Evolutionary conservation across 164 flowering plant species (phyloP).

Genomic region (Sedum album): DNA sequence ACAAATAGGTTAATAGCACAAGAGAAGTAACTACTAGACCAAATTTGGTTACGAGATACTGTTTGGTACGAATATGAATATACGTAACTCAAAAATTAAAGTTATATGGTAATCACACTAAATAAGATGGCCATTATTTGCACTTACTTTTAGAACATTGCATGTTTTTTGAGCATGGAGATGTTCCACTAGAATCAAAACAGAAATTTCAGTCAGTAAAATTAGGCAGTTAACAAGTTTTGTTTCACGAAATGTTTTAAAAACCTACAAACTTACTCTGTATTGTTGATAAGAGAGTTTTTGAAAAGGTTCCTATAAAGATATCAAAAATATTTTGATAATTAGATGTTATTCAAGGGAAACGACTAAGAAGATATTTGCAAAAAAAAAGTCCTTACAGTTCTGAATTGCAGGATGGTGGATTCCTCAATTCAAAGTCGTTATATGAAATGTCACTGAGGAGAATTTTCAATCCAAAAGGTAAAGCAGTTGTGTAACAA

Average conservation of each 20-base stretch:
- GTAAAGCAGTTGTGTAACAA: not conserved
- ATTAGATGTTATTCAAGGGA: not conserved
- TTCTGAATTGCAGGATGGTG: slow-evolving; percentile 12
- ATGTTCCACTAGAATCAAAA: slow-evolving; percentile 19
- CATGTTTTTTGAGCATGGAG: slow-evolving; percentile 24
- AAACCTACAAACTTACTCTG: slow-evolving; percentile 21
- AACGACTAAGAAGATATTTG: not conserved
- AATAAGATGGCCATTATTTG: not conserved
- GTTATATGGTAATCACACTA: not conserved
- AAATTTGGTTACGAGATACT: too few species aligned
- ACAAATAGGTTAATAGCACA: too few species aligned
- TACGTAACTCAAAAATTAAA: too few species aligned
- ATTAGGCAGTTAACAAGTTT: not conserved
- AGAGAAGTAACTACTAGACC: too few species aligned
- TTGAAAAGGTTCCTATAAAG: slow-evolving; percentile 25
- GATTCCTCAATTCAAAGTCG: slow-evolving; percentile 17
- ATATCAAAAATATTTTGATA: not conserved
- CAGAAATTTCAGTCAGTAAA: slow-evolving; percentile 9
- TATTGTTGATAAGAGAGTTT: slow-evolving; percentile 20
- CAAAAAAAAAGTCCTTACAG: slow-evolving; percentile 15
- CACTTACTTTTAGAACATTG: slow-evolving; percentile 30
- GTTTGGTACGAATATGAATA: too few species aligned
- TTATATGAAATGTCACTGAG: slow-evolving; percentile 41
- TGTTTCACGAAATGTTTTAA: not conserved
- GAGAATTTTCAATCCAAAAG: not conserved